Conservation (phyloP, 768 basidiomycete genomes). For the Neoboletus magnificus region DNA sequence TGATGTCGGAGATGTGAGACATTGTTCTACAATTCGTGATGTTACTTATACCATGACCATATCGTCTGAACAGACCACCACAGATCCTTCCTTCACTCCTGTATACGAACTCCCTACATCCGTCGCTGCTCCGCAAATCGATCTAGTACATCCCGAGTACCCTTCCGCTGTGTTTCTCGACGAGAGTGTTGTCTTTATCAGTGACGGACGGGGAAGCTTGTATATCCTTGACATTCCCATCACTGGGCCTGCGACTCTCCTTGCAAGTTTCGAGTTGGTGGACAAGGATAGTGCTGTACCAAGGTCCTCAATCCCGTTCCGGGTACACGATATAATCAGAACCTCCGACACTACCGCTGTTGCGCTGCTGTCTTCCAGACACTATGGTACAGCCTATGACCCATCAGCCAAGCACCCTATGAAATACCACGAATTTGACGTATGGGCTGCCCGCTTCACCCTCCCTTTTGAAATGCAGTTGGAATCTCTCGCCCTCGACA, state of each 20-base stretch:
- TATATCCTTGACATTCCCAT: slow-evolving; percentile 53
- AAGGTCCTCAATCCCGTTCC: slow-evolving; percentile 36
- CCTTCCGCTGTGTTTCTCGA: slow-evolving; percentile 64
- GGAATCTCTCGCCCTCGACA: slow-evolving; percentile 40
- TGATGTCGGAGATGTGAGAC: slow-evolving; percentile 56
- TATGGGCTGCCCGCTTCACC: slow-evolving; percentile 58
- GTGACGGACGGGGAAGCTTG: slow-evolving; percentile 69
- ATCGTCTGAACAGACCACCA: slow-evolving; percentile 45
- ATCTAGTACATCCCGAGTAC: slow-evolving; percentile 60
- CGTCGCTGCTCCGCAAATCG: slow-evolving; percentile 39
- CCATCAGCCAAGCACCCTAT: slow-evolving; percentile 18
- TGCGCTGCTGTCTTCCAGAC: slow-evolving; percentile 58
- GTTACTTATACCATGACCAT: slow-evolving; percentile 8
- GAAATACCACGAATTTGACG: slow-evolving; percentile 52
- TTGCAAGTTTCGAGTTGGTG: slow-evolving; percentile 52
- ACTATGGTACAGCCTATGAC: slow-evolving; percentile 34
- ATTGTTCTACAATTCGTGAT: background rate
- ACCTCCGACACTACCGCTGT: slow-evolving; percentile 39
- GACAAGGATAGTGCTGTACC: slow-evolving; percentile 21
- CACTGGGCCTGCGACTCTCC: slow-evolving; percentile 38
- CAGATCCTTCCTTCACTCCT: slow-evolving; percentile 49
- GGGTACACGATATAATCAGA: slow-evolving; percentile 34
- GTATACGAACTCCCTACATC: slow-evolving; percentile 61
- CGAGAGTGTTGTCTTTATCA: slow-evolving; percentile 46
- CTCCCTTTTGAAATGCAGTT: slow-evolving; percentile 37